phyloP scores from a whole-genome alignment of 106 monocot species.

The Dendrobium chrysotoxum region DNA sequence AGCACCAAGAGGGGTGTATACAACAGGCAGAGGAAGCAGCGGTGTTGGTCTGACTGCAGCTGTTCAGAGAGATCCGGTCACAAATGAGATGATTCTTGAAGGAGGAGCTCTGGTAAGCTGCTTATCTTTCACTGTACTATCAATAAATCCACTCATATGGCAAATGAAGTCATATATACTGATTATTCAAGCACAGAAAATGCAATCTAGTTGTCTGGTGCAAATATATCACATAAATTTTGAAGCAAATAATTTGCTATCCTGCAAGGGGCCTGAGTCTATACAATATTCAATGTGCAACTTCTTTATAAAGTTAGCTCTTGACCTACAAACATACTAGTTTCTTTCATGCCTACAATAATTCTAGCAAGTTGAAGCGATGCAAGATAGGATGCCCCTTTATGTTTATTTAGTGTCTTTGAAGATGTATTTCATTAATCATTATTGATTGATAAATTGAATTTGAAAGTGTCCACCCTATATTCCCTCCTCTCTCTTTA shows the following conservation, averaged over 20 bases:
- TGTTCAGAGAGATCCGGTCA: slow-evolving; percentile 93
- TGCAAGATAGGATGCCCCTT: background rate
- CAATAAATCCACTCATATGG: background rate
- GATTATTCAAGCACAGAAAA: background rate
- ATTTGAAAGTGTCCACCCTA: too few species aligned
- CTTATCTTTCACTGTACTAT: background rate
- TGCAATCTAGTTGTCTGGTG: background rate
- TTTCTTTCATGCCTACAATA: background rate
- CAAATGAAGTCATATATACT: background rate
- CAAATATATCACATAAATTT: background rate
- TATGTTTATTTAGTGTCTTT: background rate
- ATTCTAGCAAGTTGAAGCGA: background rate
- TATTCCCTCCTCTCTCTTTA: too few species aligned
- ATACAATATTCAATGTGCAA: background rate
- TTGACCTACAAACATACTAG: background rate
- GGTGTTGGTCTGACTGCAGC: slow-evolving; percentile 97
- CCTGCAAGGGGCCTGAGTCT: background rate
- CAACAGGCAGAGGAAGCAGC: slow-evolving; percentile 90
- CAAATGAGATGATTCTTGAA: slow-evolving; percentile 96
- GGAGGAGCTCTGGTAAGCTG: slow-evolving; percentile 87
- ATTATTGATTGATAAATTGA: too few species aligned
- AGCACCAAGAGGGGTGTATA: slow-evolving; percentile 94
- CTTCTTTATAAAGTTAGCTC: background rate
- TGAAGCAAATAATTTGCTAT: background rate
- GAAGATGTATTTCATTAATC: too few species aligned